A percentile compares a stretch with the other conserved stretches of the same genome.
phyloP scores from a whole-genome alignment of 2,329 filamentous ascomycete species.

The Sclerotinia glacialis region DNA sequence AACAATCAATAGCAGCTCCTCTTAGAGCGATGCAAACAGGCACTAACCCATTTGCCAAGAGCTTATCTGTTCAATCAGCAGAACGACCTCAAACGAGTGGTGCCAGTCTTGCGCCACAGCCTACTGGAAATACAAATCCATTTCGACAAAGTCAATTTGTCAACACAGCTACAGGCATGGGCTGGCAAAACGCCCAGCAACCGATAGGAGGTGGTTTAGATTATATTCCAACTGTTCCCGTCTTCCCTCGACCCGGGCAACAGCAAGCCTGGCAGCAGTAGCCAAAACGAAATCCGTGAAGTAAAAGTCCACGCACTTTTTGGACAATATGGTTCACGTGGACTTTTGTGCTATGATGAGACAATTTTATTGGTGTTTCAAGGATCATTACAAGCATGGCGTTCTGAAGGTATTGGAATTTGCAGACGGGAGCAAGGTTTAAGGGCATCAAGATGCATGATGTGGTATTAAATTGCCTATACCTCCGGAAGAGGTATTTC shows the following conservation, averaged over 20 bases:
- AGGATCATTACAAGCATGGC: constrained; percentile 36
- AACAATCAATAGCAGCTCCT: constrained; percentile 44
- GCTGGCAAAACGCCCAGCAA: constrained; percentile 79
- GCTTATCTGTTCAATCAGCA: constrained; percentile 34
- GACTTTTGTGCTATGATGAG: constrained; percentile 4
- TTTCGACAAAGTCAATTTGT: constrained; percentile 90
- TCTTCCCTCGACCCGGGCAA: constrained; percentile 78
- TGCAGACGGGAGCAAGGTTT: constrained; percentile 20
- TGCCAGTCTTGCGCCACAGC: constrained; percentile 61
- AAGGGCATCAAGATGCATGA: constrained; percentile 31
- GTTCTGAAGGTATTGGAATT: constrained; percentile 30
- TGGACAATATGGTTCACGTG: constrained; percentile 16
- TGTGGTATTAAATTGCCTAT: constrained; percentile 32
- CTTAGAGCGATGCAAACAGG: constrained; percentile 60
- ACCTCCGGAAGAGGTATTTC: constrained; percentile 14
- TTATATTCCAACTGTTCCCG: constrained; percentile 71
- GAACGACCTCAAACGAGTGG: constrained; percentile 39
- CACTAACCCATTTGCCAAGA: constrained; percentile 69
- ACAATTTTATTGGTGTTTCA: constrained; percentile 21
- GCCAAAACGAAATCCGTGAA: background rate
- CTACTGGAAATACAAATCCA: constrained; percentile 88
- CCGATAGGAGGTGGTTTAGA: constrained; percentile 80
- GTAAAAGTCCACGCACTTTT: background rate
- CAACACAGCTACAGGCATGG: constrained; percentile 81
- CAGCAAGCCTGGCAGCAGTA: constrained; percentile 58